These are phyloP conservation scores for Pezicula carpinea DNA, from an alignment of 2,329 filamentous ascomycete genomes.

Conservation along the genomic window DNA sequence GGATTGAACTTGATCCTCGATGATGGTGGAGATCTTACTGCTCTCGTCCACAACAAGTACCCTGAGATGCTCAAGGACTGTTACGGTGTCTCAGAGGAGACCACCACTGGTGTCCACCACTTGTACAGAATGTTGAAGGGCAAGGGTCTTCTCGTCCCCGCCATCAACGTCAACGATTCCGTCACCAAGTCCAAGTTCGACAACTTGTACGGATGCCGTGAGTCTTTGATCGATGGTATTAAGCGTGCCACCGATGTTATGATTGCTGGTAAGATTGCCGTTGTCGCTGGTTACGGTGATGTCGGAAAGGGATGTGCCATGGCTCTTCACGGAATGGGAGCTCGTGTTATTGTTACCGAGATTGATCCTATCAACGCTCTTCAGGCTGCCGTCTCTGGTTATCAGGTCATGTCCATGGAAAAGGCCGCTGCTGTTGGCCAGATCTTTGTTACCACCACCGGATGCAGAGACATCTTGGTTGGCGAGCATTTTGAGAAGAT, in stretches of 20 bases:
- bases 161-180: constrained; percentile 99
- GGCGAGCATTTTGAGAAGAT: constrained; percentile 91
- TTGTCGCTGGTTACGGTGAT: constrained; percentile 97
- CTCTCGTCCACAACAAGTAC: constrained; percentile 96
- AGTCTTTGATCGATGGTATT: constrained; percentile 98
- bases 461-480: constrained; percentile 95
- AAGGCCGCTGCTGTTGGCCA: constrained; percentile 84
- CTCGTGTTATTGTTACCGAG: constrained; percentile 93
- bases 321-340: constrained; percentile 95
- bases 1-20: constrained; percentile 98
- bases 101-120: constrained; percentile 99
- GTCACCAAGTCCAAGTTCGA: constrained; percentile 99
- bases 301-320: constrained; percentile 98
- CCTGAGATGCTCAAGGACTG: constrained; percentile 97
- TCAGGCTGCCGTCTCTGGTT: constrained; percentile 95
- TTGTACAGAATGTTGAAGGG: constrained; percentile 97
- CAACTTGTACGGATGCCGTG: constrained; percentile 99
- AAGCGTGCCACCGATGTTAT: constrained; percentile 99
- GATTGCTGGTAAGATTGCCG: constrained; percentile 98
- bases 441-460: constrained; percentile 99
- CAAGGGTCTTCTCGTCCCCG: constrained; percentile 80
- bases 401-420: constrained; percentile 97
- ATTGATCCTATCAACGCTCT: constrained; percentile 99
- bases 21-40: constrained; percentile 94
- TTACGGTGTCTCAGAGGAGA: constrained; percentile 99